Conservation (phyloP, 108 stramenopile species). For the Epithemia pelagica region DNA sequence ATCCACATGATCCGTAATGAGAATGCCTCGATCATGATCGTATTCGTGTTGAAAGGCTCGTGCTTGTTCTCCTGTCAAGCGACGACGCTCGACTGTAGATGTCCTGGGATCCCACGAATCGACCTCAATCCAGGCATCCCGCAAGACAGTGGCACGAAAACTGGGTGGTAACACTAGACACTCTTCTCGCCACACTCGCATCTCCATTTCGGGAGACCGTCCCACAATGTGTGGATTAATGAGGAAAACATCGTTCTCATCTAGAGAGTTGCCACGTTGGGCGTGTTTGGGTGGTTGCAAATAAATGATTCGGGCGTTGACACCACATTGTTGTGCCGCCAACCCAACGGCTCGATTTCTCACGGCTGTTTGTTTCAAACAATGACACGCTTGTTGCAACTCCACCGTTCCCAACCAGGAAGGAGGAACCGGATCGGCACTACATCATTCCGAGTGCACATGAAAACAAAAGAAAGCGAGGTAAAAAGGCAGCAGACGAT, state of each 20-base stretch:
- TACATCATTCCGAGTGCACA: constrained; percentile 1
- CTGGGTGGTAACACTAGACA: constrained; percentile 76
- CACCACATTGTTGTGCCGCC: constrained; percentile 83
- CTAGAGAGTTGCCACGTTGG: not conserved
- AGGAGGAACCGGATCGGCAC: constrained; percentile 9
- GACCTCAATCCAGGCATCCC: constrained; percentile 58
- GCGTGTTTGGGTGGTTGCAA: not conserved
- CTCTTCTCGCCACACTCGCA: constrained; percentile 69
- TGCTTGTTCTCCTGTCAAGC: constrained; percentile 42
- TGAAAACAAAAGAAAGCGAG: constrained; percentile 10
- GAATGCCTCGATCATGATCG: constrained; percentile 80
- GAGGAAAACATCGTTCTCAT: constrained; percentile 7
- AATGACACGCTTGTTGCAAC: constrained; percentile 24
- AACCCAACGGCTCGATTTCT: constrained; percentile 64
- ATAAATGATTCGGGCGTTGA: constrained; percentile 61
- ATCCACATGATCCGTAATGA: constrained; percentile 73
- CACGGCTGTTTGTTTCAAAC: constrained; percentile 49
- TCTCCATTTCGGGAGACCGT: constrained; percentile 55
- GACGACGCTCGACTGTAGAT: not conserved
- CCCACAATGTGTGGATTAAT: constrained; percentile 67
- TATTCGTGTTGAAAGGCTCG: constrained; percentile 76
- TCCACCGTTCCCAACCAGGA: constrained; percentile 8
- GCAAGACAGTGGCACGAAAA: constrained; percentile 63
- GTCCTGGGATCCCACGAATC: constrained; percentile 13
- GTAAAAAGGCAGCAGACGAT: no score